Conservation (phyloP, 2,329 filamentous ascomycete species). For the Botrytis fabae region DNA sequence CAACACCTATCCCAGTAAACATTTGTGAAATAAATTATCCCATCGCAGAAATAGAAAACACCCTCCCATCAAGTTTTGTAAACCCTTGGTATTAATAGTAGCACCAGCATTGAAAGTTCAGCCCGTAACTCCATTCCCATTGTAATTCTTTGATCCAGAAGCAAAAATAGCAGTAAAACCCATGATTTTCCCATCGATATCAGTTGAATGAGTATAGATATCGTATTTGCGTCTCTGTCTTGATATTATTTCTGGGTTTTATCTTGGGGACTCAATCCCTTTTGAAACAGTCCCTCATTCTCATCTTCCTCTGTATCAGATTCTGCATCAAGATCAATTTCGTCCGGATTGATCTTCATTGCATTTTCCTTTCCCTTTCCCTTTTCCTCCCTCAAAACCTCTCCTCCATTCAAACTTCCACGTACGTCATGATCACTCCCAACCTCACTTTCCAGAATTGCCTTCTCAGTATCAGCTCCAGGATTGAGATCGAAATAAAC, state of each 20-base stretch:
- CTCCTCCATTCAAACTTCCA: too few species aligned
- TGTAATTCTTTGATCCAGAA: background rate
- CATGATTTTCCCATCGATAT: background rate
- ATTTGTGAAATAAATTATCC: background rate
- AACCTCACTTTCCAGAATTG: background rate
- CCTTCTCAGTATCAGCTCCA: background rate
- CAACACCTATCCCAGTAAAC: background rate
- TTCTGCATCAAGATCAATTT: slow-evolving; percentile 6
- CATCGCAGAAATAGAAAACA: background rate
- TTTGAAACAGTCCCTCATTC: background rate
- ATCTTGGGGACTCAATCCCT: background rate
- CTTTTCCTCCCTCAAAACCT: background rate
- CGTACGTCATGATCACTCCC: background rate
- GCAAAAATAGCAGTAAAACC: background rate
- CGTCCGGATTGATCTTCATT: slow-evolving; percentile 11
- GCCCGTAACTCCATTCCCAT: background rate
- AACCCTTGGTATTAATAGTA: background rate
- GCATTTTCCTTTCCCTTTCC: background rate
- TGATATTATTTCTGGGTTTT: background rate
- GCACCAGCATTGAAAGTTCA: background rate
- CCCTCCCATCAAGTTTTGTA: background rate
- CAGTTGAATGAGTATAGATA: background rate
- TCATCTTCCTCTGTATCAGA: background rate
- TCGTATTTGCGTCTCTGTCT: too few species aligned
- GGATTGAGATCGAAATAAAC: slow-evolving; percentile 7